Conservation (phyloP, 2,329 filamentous ascomycete species). For the Herpotrichia juniperi region DNA sequence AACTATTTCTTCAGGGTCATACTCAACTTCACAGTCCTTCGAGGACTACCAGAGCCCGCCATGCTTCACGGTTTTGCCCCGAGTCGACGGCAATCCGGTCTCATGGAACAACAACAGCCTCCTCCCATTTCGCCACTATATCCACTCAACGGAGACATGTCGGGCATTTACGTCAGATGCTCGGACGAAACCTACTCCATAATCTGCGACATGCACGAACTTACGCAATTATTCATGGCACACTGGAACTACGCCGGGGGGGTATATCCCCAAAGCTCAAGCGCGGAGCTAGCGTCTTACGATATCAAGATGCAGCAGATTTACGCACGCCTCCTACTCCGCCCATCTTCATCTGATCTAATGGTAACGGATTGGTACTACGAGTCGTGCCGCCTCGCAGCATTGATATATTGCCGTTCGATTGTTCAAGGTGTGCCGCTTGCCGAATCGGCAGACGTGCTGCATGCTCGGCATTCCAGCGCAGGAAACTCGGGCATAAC, state of each 20-base stretch:
- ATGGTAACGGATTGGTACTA: slow-evolving; percentile 35
- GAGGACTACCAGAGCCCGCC: slow-evolving; percentile 24
- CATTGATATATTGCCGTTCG: slow-evolving; percentile 37
- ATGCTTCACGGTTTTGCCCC: slow-evolving; percentile 24
- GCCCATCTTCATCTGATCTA: slow-evolving; percentile 18
- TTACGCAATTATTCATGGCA: slow-evolving; percentile 26
- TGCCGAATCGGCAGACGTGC: slow-evolving; percentile 25
- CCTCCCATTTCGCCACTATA: slow-evolving; percentile 31
- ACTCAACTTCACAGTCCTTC: slow-evolving; percentile 29
- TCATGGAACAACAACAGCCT: slow-evolving; percentile 4
- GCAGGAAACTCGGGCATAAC: slow-evolving; percentile 12
- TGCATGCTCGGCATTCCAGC: slow-evolving; percentile 18
- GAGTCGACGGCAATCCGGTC: slow-evolving; percentile 7
- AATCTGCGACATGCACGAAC: slow-evolving; percentile 31
- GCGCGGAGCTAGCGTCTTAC: slow-evolving; percentile 19
- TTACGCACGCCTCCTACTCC: slow-evolving; percentile 24
- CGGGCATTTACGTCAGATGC: slow-evolving; percentile 21
- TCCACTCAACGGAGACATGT: slow-evolving; percentile 21
- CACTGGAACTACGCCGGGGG: slow-evolving; percentile 22
- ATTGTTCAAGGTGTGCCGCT: slow-evolving; percentile 34
- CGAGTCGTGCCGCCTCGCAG: slow-evolving; percentile 38
- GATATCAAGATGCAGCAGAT: slow-evolving; percentile 33
- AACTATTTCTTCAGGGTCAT: slow-evolving; percentile 22
- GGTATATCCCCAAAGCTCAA: slow-evolving; percentile 8
- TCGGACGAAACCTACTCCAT: slow-evolving; percentile 28